Base-by-base conservation (phyloP, 306 rosid species). In the Medicago arabica region DNA sequence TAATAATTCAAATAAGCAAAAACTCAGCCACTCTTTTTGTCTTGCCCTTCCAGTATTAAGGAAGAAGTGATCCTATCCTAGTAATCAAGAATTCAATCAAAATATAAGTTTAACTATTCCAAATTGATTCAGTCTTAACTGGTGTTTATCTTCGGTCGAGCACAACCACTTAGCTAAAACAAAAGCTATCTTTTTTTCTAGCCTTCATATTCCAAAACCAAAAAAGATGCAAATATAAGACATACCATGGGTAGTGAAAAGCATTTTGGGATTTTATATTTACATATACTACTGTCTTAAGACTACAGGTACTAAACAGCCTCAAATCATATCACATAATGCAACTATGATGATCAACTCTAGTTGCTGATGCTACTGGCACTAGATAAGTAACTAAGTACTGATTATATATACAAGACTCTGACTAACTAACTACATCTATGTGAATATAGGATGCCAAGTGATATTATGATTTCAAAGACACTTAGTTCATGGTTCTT, bases 401-500 rank as follows among this genome's bases (percentile, higher is more conserved):
- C 82, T 36, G 38, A 47, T 41, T 72, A 66, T 71, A 66, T 71
- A 25, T 36, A 78, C 78, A 28, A 71, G 43, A 72, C 69, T 69
- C 25, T 34, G 13, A 46, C 67, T 72, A 59, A 13, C 49, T 10
- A 70, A 55, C 49, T 61, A 71, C 44, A 28, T 75, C 21, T 36
- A 71, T 49, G 63, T 60, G 34, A 49, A 63, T 53, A 58, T 60
- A 69, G 19, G 63, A 72, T 72, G 54, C 61, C 4, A 50, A 14
- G 31, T 60, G 40, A 39, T 36, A 67, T 80, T 47, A 75, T 41
- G 43, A 19, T 64, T 57, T 74, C 57, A 55, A 47, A 16, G 59
- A 44, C 18, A 69, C 73, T 81, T 79, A 68, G 64, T 57, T 77
- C 78, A 75, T 62, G 70, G 82, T 23, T 63, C 75, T 55, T 62